Percentiles rank a stretch among this genome's conserved stretches.
Conservation (phyloP, 2,329 filamentous ascomycete genomes). For the Stemphylium beticola region DNA sequence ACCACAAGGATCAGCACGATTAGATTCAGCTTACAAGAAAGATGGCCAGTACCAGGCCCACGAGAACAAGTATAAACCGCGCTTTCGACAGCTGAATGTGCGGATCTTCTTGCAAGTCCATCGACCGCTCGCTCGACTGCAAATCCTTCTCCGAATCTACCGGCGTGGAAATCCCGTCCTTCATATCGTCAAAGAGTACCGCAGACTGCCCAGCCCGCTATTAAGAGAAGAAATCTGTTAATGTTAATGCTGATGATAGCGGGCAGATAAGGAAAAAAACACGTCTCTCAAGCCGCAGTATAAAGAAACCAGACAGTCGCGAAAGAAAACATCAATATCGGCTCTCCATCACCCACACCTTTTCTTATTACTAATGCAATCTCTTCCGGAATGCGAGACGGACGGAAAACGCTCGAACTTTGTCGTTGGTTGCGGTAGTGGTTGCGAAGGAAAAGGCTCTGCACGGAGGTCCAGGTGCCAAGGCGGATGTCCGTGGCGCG, state of each 20-base stretch:
- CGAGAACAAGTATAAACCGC: slow-evolving; percentile 1
- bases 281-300: too few species aligned
- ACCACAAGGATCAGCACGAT: too few species aligned
- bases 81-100: slow-evolving; percentile 1
- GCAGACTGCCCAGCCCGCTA: too few species aligned
- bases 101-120: not conserved
- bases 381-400: not conserved
- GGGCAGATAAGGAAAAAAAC: too few species aligned
- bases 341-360: not conserved
- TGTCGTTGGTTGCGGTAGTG: not conserved
- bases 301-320: too few species aligned
- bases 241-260: too few species aligned
- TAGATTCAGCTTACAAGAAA: not conserved
- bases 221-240: too few species aligned
- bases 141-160: slow-evolving; percentile 1
- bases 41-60: slow-evolving; percentile 5
- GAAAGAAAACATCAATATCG: not conserved
- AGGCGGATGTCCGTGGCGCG: not conserved
- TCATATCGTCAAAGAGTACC: not conserved
- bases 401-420: not conserved
- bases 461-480: not conserved
- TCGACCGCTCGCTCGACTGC: not conserved
- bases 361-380: not conserved
- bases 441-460: not conserved
- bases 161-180: not conserved